Conservation (phyloP, 139 green algal genomes). For the Chlorella sp. region DNA sequence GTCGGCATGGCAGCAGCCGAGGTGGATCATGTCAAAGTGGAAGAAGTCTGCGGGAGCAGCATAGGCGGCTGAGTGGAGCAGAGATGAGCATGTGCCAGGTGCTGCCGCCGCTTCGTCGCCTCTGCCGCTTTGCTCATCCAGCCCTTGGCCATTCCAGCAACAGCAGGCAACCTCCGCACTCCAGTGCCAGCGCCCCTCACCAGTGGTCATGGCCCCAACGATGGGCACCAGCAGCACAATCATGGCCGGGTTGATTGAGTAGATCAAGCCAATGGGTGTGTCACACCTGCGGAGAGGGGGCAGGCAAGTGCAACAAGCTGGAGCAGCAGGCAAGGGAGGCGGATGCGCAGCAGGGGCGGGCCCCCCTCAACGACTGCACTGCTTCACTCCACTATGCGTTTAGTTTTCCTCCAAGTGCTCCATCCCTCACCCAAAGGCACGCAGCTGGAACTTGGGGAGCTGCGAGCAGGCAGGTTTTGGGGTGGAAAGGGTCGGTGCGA, state of each 20-base stretch:
- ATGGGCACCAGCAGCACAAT: slow-evolving; percentile 30
- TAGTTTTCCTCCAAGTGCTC: no score
- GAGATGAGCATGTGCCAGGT: no score
- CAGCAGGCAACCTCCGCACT: not conserved
- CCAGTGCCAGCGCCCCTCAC: not conserved
- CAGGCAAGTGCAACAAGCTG: no score
- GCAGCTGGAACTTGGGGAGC: slow-evolving; percentile 57
- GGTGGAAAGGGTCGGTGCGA: no score
- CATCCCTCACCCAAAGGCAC: not conserved
- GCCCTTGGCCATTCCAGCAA: no score
- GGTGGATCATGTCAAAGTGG: slow-evolving; percentile 71
- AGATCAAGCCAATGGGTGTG: slow-evolving; percentile 59
- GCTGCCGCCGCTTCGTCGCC: not conserved
- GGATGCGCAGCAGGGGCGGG: no score
- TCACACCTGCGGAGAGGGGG: slow-evolving; percentile 17
- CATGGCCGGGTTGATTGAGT: slow-evolving; percentile 66
- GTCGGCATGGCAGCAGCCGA: no score
- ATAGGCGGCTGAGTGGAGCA: no score
- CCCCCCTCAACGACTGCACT: no score
- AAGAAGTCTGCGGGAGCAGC: slow-evolving; percentile 26
- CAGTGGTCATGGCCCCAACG: slow-evolving; percentile 42
- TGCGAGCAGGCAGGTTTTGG: not conserved
- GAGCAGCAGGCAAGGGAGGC: no score
- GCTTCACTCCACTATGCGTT: no score
- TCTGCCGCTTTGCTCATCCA: not conserved